Evolutionary conservation across 2,329 filamentous ascomycete species (phyloP).

Genomic region (Nectriaceae sp.): DNA sequence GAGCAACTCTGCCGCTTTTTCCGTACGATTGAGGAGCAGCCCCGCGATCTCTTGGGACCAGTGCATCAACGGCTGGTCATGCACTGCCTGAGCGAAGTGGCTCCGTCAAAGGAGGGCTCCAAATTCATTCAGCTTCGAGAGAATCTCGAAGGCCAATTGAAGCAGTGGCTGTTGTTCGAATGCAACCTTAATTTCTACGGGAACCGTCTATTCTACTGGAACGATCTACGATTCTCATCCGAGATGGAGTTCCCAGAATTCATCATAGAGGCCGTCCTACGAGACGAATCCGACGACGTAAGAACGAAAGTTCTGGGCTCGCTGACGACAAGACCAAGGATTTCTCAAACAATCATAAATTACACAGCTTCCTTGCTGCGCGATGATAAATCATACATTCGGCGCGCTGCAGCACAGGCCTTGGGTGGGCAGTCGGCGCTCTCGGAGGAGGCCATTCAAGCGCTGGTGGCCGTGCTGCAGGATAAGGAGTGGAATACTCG

Average conservation of each 20-base stretch:
- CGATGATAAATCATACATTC: background rate
- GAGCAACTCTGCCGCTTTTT: constrained; percentile 29
- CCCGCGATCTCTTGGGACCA: constrained; percentile 38
- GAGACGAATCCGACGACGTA: background rate
- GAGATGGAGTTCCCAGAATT: constrained; percentile 2
- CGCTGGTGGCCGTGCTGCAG: background rate
- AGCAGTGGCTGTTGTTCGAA: background rate
- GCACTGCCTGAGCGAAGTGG: constrained; percentile 38
- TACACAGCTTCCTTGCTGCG: background rate
- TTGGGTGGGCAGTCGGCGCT: background rate
- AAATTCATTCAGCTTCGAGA: background rate
- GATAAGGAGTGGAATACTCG: background rate
- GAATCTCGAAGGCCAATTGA: background rate
- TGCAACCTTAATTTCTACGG: too few species aligned
- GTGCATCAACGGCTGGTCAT: constrained; percentile 40
- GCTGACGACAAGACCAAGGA: background rate
- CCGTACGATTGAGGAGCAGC: constrained; percentile 32
- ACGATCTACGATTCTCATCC: background rate
- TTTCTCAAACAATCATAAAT: background rate
- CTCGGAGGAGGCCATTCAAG: background rate
- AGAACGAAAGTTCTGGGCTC: background rate
- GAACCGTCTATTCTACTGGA: too few species aligned
- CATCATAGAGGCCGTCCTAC: background rate
- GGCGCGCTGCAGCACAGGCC: background rate
- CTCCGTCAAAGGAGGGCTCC: too few species aligned